These are phyloP conservation scores for Aureobasidium sp. DNA, from an alignment of 2,329 filamentous ascomycete genomes.

Conservation along the genomic window DNA sequence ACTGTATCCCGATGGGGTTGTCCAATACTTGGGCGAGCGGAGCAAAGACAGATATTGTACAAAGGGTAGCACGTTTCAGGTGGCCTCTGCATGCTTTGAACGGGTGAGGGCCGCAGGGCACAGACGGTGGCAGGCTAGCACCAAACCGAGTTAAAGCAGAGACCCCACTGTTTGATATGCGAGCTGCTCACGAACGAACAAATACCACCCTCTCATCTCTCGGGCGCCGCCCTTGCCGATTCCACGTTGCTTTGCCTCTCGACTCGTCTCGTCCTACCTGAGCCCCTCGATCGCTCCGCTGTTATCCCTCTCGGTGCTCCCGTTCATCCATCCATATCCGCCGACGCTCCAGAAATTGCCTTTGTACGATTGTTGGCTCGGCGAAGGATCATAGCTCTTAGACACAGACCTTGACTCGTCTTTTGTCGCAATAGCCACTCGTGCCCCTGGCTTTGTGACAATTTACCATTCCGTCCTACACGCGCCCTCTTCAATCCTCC, in stretches of 20 bases:
- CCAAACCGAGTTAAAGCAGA: constrained; percentile 5
- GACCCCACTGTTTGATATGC: constrained; percentile 15
- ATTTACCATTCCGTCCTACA: not conserved
- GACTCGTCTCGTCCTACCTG: not conserved
- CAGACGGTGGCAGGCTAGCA: constrained; percentile 1
- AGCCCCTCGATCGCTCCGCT: not conserved
- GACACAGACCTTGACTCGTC: not conserved
- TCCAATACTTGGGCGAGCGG: not conserved
- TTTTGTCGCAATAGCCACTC: not conserved
- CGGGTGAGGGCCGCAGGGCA: not conserved
- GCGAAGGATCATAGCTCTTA: constrained; percentile 3
- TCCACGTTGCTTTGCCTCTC: not conserved
- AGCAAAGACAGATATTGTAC: not conserved
- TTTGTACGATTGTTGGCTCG: not conserved
- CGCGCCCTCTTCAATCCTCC: not conserved
- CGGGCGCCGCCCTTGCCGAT: constrained; percentile 6
- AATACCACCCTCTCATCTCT: constrained; percentile 7
- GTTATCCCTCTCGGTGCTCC: not conserved
- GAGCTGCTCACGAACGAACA: not conserved
- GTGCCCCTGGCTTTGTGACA: not conserved
- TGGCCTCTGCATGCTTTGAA: not conserved
- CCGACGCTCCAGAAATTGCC: not conserved
- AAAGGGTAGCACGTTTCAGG: constrained; percentile 5
- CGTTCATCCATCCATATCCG: not conserved
- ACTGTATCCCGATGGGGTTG: not conserved